Base-by-base conservation (phyloP, 257 asterid species). In the Jasminum sambac region DNA sequence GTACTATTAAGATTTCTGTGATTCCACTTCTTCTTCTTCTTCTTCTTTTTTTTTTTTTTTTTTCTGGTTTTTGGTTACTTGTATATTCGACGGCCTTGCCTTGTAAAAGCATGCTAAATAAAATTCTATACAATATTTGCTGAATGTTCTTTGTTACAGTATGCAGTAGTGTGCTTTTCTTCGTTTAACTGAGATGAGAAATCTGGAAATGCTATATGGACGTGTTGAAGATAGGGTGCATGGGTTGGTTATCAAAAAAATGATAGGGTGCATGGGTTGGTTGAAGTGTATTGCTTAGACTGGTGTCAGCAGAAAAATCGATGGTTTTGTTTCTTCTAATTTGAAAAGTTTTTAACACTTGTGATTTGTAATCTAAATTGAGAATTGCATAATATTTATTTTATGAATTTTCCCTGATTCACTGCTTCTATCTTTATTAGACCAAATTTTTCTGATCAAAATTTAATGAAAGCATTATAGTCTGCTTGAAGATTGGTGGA, bases 71-170 rank as follows among this genome's bases (percentile, higher is more conserved):
- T n/a, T n/a, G n/a, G n/a, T n/a, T 40, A 26, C 19, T 68, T 26
- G 25, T 11, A n/a, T 38, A 23, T 21, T 21, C n/a, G 14, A 19
- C 7, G 10, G 62, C 21, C 62, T 36, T 70, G 62, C 21, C 62
- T 36, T 70, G 65, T 55, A 70, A 44, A 43, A 67, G 63, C 25
- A 14, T 63, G 76, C 61, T 73, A 7, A 58, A 24, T 55, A 36
- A 73, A 34, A 63, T 68, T 63, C 36, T 62, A 46, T 63, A 43
- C 41, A 37, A 7, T 55, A 14, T 68, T 62, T 72, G 60, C 52
- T 38, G 58, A 21, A 50, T 77, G 44, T 36, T 57, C 62, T 55
- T 55, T 14, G 3, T 55, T 55, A 55, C 62, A 55, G 34, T 14
- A 21, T 21, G 62, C 16, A 9, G 16, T 30, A 23, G 16, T 55